Evolutionary conservation across 1,284 basidiomycete genomes (phyloP).

Genomic region (Pyrrhoderma lamaoense): DNA sequence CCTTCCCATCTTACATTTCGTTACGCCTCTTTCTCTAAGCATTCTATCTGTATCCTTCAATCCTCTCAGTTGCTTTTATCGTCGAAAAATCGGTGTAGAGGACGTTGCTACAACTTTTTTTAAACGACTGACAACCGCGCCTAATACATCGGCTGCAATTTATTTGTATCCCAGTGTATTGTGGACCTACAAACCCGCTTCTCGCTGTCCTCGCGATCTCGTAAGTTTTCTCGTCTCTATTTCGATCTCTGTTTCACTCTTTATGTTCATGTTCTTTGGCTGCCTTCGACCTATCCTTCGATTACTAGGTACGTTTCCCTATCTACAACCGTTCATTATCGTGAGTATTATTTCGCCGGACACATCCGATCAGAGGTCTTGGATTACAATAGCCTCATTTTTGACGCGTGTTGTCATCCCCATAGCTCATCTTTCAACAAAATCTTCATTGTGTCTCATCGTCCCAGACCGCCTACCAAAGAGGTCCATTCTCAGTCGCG

Average conservation of each 20-base stretch:
- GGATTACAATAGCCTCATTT: slow-evolving; percentile 8
- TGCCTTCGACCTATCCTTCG: neutral
- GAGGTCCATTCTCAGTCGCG: neutral
- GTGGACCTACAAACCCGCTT: slow-evolving; percentile 16
- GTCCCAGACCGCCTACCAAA: neutral
- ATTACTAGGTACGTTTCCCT: slow-evolving; percentile 47
- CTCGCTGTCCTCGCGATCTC: slow-evolving; percentile 2
- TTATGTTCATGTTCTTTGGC: slow-evolving; percentile 9
- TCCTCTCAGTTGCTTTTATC: too few species aligned
- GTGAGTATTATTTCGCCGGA: slow-evolving; percentile 28
- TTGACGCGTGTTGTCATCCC: slow-evolving; percentile 1
- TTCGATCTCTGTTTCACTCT: neutral
- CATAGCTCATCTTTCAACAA: slow-evolving; percentile 7
- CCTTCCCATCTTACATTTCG: too few species aligned
- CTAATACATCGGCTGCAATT: too few species aligned
- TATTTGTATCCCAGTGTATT: too few species aligned
- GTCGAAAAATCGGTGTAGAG: too few species aligned
- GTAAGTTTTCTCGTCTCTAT: neutral
- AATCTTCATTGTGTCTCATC: neutral
- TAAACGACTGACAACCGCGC: too few species aligned
- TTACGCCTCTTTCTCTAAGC: too few species aligned
- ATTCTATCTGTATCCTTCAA: too few species aligned
- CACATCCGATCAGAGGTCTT: slow-evolving; percentile 30
- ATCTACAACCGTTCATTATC: slow-evolving; percentile 55
- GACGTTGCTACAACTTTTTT: too few species aligned